These are phyloP conservation scores for Cryoendolithus antarcticus DNA, from an alignment of 2,329 filamentous ascomycete genomes.

Conservation along the genomic window DNA sequence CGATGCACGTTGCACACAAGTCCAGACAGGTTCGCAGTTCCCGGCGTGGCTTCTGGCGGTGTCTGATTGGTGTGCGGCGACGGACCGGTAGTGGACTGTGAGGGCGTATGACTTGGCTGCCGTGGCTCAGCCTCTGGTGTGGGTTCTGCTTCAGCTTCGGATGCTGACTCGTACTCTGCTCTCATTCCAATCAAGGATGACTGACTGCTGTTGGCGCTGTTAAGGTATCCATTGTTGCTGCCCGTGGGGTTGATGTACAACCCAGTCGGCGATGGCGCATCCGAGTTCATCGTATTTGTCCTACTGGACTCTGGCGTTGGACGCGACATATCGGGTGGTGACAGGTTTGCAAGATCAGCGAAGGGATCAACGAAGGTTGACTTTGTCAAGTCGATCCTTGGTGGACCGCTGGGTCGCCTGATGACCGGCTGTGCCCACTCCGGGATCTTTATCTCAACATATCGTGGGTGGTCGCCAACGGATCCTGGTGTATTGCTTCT, in stretches of 20 bases:
- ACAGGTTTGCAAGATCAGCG: conserved; percentile 13
- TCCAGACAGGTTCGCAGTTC: conserved; percentile 50
- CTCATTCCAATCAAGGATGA: conserved; percentile 32
- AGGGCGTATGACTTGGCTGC: conserved; percentile 19
- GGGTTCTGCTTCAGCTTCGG: conserved; percentile 23
- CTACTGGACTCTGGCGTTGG: conserved; percentile 31
- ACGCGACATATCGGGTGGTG: conserved; percentile 29
- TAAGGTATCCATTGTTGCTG: conserved; percentile 24
- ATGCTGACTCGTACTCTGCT: conserved; percentile 29
- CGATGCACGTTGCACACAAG: conserved; percentile 59
- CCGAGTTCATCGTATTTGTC: conserved; percentile 36
- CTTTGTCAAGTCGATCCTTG: conserved; percentile 12
- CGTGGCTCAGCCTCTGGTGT: conserved; percentile 10
- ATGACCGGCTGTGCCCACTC: conserved; percentile 31
- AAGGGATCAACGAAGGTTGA: conserved; percentile 14
- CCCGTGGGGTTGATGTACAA: conserved; percentile 25
- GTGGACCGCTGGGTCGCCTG: conserved; percentile 24
- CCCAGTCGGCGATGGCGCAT: conserved; percentile 31
- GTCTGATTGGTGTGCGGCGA: conserved; percentile 40
- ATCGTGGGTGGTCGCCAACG: conserved; percentile 20
- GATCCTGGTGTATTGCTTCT: conserved; percentile 2
- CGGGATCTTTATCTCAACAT: conserved; percentile 39
- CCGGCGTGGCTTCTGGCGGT: conserved; percentile 20
- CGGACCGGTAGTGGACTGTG: conserved; percentile 37
- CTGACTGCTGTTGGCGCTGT: conserved; percentile 34